Evolutionary conservation across 441 rosid genomes (phyloP), one percentile per base, ranked within the genome.

Genomic region (Dalechampia spathulata): DNA sequence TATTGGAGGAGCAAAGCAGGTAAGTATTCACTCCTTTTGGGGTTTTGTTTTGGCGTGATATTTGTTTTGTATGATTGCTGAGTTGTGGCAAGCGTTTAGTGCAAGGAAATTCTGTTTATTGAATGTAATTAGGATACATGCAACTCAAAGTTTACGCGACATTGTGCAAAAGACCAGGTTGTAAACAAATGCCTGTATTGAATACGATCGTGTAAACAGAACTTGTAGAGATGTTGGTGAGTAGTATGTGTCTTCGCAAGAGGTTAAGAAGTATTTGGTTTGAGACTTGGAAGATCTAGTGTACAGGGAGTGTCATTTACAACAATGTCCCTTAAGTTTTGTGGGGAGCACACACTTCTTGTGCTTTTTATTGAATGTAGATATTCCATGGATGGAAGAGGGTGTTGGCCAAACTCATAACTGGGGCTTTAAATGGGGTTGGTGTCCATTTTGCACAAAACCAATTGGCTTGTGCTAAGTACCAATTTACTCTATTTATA

Each of bases 1-100:
- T 90, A 40, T 62, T 90, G 65, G 98, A 94, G 78, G 99, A 86
- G 62, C 85, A 90, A 71, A 86, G 96, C 98, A 88, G 96, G 99
- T 90, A 55, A 57, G 52, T 60, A 48, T 25, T 63, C 17, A 28
- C 58, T 62, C 50, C 37, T 47, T 32, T 58, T 60, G 27, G n/a
- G n/a, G n/a, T n/a, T n/a, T n/a, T n/a, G n/a, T n/a, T n/a, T n/a
- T n/a, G n/a, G n/a, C n/a, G n/a, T n/a, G n/a, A n/a, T n/a, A n/a
- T n/a, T n/a, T n/a, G n/a, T n/a, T n/a, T n/a, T n/a, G n/a, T n/a
- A n/a, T n/a, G n/a, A n/a, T n/a, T n/a, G n/a, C n/a, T n/a, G n/a
- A n/a, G n/a, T n/a, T n/a, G n/a, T n/a, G n/a, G n/a, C n/a, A n/a
- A n/a, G n/a, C n/a, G n/a, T n/a, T 49, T 22, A 11, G 13, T 28